Percentiles rank a stretch among this genome's conserved stretches.
These are phyloP conservation scores for Pichia sp. DNA, from an alignment of 1,139 yeast species.

Conservation along the genomic window DNA sequence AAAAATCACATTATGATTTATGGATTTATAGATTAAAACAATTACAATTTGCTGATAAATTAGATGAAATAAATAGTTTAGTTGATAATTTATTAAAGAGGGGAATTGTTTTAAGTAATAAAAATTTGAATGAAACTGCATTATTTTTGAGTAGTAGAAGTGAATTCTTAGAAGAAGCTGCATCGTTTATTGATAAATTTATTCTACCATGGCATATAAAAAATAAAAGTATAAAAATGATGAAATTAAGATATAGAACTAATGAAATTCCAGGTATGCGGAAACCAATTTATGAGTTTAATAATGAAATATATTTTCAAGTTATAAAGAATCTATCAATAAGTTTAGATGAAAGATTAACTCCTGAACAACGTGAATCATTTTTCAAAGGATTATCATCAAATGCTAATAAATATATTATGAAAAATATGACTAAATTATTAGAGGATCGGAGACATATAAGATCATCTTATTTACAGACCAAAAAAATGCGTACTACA, in stretches of 20 bases:
- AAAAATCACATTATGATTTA: conserved; percentile 20
- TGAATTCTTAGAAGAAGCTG: conserved; percentile 29
- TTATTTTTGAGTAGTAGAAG: conserved; percentile 26
- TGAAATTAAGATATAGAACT: conserved; percentile 20
- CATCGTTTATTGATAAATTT: conserved; percentile 33
- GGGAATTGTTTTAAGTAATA: conserved; percentile 35
- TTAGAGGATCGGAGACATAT: conserved; percentile 12
- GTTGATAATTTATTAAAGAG: no score
- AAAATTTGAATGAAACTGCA: conserved; percentile 36
- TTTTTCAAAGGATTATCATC: conserved; percentile 12
- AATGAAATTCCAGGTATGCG: conserved; percentile 19
- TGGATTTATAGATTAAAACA: conserved; percentile 27
- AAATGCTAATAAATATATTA: conserved; percentile 15
- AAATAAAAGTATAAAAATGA: conserved; percentile 15
- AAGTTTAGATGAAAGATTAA: conserved; percentile 10
- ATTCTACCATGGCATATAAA: conserved; percentile 34
- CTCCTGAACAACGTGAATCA: conserved; percentile 9
- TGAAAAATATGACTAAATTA: conserved; percentile 17
- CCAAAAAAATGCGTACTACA: conserved; percentile 4
- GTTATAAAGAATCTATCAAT: conserved; percentile 30
- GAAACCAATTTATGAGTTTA: conserved; percentile 26
- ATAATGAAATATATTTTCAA: conserved; percentile 43
- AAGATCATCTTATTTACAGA: conserved; percentile 10
- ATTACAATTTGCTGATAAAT: conserved; percentile 20
- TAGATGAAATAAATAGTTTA: conserved; percentile 27